Conservation (phyloP, 208 protist species). For the Leishmania major region DNA sequence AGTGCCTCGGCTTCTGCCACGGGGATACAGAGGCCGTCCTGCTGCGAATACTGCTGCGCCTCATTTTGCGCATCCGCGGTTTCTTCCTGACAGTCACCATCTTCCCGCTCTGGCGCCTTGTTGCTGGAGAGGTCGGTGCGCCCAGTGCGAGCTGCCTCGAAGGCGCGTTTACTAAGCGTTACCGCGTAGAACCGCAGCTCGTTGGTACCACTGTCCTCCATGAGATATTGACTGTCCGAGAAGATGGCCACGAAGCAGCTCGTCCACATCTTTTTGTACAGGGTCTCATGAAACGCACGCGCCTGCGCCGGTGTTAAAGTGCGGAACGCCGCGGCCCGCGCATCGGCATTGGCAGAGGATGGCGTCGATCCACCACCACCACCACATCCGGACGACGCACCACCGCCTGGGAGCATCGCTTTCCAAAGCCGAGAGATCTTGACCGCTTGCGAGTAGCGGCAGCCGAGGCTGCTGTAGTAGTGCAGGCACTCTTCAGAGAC, state of each 20-base stretch:
- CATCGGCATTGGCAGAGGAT: background rate
- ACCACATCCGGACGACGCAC: background rate
- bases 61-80: background rate
- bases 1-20: constrained; percentile 21
- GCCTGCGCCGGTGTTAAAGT: constrained; percentile 13
- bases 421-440: constrained; percentile 35
- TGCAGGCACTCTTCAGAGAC: constrained; percentile 33
- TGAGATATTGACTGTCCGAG: constrained; percentile 46
- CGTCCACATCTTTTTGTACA: constrained; percentile 36
- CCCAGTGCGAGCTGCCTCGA: background rate
- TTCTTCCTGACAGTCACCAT: background rate
- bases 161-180: constrained; percentile 22
- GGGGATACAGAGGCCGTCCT: constrained; percentile 34
- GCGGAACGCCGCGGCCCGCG: background rate
- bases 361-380: background rate
- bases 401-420: constrained; percentile 15
- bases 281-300: constrained; percentile 27
- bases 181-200: constrained; percentile 59
- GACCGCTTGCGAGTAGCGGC: constrained; percentile 37
- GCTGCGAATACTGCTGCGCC: constrained; percentile 5
- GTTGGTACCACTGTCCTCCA: constrained; percentile 40
- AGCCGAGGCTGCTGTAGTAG: constrained; percentile 15
- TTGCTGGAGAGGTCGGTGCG: background rate
- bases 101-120: background rate
- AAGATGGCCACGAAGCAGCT: constrained; percentile 61